Conservation (phyloP, 2,329 filamentous ascomycete genomes). For the Paraphaeosphaeria sporulosa region DNA sequence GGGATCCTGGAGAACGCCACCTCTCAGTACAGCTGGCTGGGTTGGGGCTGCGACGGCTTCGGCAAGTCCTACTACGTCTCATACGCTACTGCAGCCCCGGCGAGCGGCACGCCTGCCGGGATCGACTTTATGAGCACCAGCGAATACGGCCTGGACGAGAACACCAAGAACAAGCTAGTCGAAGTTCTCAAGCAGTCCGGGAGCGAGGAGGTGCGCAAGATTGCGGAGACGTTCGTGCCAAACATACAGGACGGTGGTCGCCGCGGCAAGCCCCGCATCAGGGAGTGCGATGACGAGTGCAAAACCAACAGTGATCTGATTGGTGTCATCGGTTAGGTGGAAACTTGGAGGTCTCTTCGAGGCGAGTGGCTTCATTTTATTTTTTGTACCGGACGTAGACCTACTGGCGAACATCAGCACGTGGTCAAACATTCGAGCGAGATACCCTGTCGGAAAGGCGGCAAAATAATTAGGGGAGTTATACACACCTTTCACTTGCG, state of each 20-base stretch:
- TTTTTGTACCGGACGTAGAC: not conserved
- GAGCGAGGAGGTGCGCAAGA: slow-evolving; percentile 16
- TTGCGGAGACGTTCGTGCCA: slow-evolving; percentile 10
- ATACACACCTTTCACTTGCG: not conserved
- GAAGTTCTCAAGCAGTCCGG: slow-evolving; percentile 13
- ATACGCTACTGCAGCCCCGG: slow-evolving; percentile 20
- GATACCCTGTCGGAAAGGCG: not conserved
- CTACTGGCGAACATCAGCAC: slow-evolving; percentile 1
- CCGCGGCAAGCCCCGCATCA: slow-evolving; percentile 14
- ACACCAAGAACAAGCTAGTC: slow-evolving; percentile 16
- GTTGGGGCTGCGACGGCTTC: slow-evolving; percentile 27
- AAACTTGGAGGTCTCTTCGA: not conserved
- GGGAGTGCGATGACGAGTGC: slow-evolving; percentile 25
- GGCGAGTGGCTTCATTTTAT: not conserved
- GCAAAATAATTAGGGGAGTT: not conserved
- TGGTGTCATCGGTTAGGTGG: slow-evolving; percentile 13
- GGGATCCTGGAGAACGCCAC: slow-evolving; percentile 23
- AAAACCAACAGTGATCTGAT: slow-evolving; percentile 23
- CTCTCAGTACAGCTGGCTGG: slow-evolving; percentile 22
- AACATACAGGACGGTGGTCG: slow-evolving; percentile 22
- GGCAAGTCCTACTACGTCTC: slow-evolving; percentile 20
- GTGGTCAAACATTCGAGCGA: not conserved
- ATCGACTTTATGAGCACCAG: slow-evolving; percentile 27
- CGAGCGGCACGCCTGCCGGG: slow-evolving; percentile 21
- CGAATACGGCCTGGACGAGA: slow-evolving; percentile 18